Conservation (phyloP, 208 protist species). For the Leishmania mexicana region DNA sequence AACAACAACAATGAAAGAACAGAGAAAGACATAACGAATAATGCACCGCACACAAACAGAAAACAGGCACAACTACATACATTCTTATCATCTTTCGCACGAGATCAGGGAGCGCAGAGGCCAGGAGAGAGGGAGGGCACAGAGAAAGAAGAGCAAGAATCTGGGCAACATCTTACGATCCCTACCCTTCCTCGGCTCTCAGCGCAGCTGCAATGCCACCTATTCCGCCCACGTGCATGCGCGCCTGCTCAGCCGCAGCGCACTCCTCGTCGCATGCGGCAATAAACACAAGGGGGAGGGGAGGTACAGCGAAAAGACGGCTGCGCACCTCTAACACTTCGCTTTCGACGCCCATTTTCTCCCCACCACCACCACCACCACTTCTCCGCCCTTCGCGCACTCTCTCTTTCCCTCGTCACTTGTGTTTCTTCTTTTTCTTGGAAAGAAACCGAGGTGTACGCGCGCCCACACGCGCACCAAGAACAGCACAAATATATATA, state of each 20-base stretch:
- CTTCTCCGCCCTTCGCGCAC: too few relatives aligned
- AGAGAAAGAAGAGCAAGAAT: background rate
- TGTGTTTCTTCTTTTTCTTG: too few relatives aligned
- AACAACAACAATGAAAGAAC: background rate
- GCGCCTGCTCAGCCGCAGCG: background rate
- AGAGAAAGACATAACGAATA: background rate
- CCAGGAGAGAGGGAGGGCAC: background rate
- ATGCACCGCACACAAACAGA: background rate
- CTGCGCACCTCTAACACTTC: too few relatives aligned
- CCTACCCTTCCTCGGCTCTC: background rate
- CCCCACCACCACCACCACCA: too few relatives aligned
- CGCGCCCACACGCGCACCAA: too few relatives aligned
- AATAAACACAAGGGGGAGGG: background rate
- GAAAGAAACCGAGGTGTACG: background rate
- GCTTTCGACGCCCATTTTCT: background rate
- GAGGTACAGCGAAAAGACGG: background rate
- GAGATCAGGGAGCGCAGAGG: background rate
- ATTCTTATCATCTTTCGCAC: background rate
- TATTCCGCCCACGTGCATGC: background rate
- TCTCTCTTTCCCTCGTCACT: too few relatives aligned
- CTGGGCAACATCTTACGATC: background rate
- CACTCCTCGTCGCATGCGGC: background rate
- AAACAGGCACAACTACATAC: constrained; percentile 5
- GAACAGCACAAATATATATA: too few relatives aligned
- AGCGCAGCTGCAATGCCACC: background rate